Evolutionary conservation across 2,329 filamentous ascomycete species (phyloP), one percentile per base, ranked within the genome.

Genomic region (Metarhizium anisopliae): DNA sequence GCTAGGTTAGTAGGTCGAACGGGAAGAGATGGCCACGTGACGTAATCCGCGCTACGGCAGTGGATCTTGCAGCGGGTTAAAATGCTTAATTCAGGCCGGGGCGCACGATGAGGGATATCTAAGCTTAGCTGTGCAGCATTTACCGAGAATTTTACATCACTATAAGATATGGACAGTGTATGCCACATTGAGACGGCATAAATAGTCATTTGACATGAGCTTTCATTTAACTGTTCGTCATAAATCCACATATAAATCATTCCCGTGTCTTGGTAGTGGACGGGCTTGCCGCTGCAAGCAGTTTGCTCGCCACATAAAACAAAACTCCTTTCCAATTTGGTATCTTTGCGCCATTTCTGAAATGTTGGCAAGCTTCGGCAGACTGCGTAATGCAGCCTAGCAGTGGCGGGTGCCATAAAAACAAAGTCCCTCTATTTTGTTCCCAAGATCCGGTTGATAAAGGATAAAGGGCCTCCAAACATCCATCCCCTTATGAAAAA

Each of bases 281-380:
- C n/a, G 30, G n/a, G 45, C 45, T 49, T 49, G 45, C 45, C 45
- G 13, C 18, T 47, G 16, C 20, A 6, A 42, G 25, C 35, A 49
- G 29, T 14, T 47, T 7, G 42, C 36, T 11, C 50, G 36, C 45
- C 35, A 20, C 6, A 18, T n/a, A 29, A 40, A 7, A 49, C 16
- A 30, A 47, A 54, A 54, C 45, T 50, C 52, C 52, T 11, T 54
- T 54, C 16, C 52, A 35, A 42, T n/a, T 50, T 49, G 45, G 52
- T 50, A 54, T 50, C 32, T 54, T 54, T 54, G 52, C 52, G 45
- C 35, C 45, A 50, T 43, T 32, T 50, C 45, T 54, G 14, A 50
- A 18, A 29, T 42, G 14, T 25, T 54, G 52, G 45, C 52, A 30
- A 30, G 45, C 45, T 16, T 30, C 30, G n/a, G 29, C 18, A 20